These are phyloP conservation scores for Phytophthora sansomeana DNA, from an alignment of 352 stramenopile species.

Conservation along the genomic window DNA sequence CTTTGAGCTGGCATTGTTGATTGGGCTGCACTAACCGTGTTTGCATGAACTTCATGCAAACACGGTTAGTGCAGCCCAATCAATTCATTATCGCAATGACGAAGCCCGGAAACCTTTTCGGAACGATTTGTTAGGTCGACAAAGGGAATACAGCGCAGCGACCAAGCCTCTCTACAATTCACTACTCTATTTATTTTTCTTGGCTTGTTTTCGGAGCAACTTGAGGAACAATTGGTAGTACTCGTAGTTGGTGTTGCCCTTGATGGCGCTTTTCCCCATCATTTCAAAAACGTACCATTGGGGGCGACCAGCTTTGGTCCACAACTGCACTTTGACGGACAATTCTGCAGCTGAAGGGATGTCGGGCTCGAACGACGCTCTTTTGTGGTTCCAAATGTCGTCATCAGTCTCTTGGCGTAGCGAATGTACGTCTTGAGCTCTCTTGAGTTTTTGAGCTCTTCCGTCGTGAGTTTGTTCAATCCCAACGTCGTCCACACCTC, in stretches of 20 bases:
- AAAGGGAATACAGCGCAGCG: too few species aligned
- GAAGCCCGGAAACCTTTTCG: too few species aligned
- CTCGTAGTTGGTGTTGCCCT: slow-evolving; percentile 3
- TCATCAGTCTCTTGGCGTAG: slow-evolving; percentile 8
- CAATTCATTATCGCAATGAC: too few species aligned
- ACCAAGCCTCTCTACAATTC: too few species aligned
- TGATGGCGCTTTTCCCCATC: slow-evolving; percentile 5
- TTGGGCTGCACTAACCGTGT: too few species aligned
- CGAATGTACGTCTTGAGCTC: neutral
- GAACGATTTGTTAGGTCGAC: too few species aligned
- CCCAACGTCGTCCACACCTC: slow-evolving; percentile 5
- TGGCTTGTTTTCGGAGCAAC: too few species aligned
- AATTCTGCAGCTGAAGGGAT: neutral
- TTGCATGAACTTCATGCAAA: too few species aligned
- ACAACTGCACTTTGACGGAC: slow-evolving; percentile 4
- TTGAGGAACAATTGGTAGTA: slow-evolving; percentile 3
- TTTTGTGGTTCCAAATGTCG: slow-evolving; percentile 6
- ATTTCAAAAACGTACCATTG: slow-evolving; percentile 8
- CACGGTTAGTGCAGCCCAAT: too few species aligned
- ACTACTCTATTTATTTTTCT: too few species aligned
- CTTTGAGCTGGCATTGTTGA: too few species aligned
- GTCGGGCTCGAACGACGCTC: slow-evolving; percentile 5
- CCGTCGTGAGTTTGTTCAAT: slow-evolving; percentile 1
- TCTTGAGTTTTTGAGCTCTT: neutral
- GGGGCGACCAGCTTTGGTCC: slow-evolving; percentile 2